Base-by-base conservation (phyloP, 176 grass and related monocot genomes). In the Stipa capillata region DNA sequence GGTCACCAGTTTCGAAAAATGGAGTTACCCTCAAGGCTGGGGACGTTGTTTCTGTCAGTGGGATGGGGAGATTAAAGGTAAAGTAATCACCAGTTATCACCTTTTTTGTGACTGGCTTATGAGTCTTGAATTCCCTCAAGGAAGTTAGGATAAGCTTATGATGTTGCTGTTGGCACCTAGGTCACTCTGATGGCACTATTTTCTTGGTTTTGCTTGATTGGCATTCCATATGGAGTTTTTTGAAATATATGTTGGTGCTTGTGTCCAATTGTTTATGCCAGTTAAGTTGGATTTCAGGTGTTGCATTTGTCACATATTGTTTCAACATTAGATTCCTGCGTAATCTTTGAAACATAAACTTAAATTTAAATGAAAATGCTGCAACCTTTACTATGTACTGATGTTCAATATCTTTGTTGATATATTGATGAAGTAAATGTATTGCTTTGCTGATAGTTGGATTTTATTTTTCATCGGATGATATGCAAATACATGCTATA, bases 21-120 rank as follows among this genome's bases (percentile, higher is more conserved):
- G 97, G 97, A 85, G 45, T 57, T 29, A 82, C 65, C 34, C 85
- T 99, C 31, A 99, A 91, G 67, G 88, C 90, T 67, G 97, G 97
- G 35, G 92, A 99, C 41, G 34, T 99, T 69, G 86, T 99, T 84
- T 99, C 97, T 78, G 90, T 96, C 70, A 93, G 88, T 72, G 92
- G 90, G 13, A 78, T 87, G 79, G 97, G 97, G 73, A 92, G 96
- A 34, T 84, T 99, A 70, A 91, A 99, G 90, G 96, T 95, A 89
- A 60, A 50, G n/a, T 79, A 52, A 69, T 8, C 8, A 45, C 8
- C 16, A 28, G 10, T 42, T 3, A 61, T 58, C 8, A 15, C 14
- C 24, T 73, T 77, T 25, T 29, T 55, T 70, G 16, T 17, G 59
- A 66, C 34, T 42, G 13, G 23, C 33, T 69, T 24, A 48, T 0